A percentile compares a stretch with the other conserved stretches of the same genome.
Conservation (phyloP, 768 basidiomycete species). For the Obba rivulosa region DNA sequence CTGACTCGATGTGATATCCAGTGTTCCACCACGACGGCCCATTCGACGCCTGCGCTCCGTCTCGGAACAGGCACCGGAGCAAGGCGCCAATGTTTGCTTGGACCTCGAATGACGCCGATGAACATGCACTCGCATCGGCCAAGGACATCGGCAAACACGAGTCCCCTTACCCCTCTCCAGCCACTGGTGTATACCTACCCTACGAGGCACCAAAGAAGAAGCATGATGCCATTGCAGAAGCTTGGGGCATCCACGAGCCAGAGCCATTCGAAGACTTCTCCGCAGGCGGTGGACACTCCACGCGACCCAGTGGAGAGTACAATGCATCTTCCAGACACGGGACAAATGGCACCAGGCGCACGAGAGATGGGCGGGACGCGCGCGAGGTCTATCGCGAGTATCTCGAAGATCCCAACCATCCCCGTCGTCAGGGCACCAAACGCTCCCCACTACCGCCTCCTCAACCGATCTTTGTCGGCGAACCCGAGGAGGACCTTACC, state of each 20-base stretch:
- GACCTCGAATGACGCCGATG: constrained; percentile 39
- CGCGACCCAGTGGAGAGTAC: constrained; percentile 28
- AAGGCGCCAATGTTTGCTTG: constrained; percentile 85
- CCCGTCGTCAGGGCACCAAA: constrained; percentile 30
- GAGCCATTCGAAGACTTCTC: constrained; percentile 90
- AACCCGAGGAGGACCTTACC: constrained; percentile 28
- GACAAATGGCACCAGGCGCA: constrained; percentile 27
- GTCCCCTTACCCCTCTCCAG: constrained; percentile 42
- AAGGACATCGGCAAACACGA: constrained; percentile 21
- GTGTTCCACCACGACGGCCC: constrained; percentile 93
- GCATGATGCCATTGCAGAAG: constrained; percentile 84
- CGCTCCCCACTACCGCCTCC: constrained; percentile 69
- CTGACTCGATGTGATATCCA: constrained; percentile 24
- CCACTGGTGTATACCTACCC: constrained; percentile 32
- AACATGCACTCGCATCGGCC: constrained; percentile 29
- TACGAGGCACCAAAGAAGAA: constrained; percentile 75
- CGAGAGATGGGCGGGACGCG: constrained; percentile 46
- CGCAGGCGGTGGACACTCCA: constrained; percentile 60
- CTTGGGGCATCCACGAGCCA: constrained; percentile 90
- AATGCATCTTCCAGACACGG: constrained; percentile 48
- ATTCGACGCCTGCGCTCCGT: constrained; percentile 88
- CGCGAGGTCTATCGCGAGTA: constrained; percentile 42
- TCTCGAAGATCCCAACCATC: constrained; percentile 32
- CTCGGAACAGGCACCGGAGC: constrained; percentile 74
- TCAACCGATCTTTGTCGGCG: constrained; percentile 75